Conservation (phyloP, 306 rosid species). For the Prosopis cineraria region DNA sequence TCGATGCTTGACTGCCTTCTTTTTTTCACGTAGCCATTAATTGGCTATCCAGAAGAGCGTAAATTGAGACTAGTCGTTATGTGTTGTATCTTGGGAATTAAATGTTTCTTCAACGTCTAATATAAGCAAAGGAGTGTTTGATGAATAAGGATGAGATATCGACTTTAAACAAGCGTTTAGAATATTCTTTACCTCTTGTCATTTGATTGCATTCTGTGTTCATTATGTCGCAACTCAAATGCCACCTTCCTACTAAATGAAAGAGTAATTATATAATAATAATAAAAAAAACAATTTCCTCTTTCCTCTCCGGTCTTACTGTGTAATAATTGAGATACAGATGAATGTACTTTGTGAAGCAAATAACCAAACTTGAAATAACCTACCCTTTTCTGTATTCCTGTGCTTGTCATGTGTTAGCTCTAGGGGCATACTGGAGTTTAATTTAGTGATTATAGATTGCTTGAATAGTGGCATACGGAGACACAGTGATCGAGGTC, state of each 20-base stretch:
- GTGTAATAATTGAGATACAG: neutral
- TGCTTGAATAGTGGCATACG: neutral
- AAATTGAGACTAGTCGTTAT: neutral
- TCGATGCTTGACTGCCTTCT: neutral
- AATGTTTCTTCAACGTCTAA: constrained; percentile 2
- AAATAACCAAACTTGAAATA: neutral
- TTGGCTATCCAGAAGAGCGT: neutral
- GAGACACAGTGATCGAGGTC: neutral
- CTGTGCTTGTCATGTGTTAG: neutral
- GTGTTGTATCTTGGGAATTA: neutral
- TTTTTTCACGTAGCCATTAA: neutral
- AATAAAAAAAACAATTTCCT: neutral
- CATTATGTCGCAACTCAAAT: neutral
- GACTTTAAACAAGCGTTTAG: neutral
- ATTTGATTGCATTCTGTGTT: neutral
- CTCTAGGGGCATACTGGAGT: neutral
- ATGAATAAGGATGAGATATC: neutral
- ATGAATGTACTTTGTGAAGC: neutral
- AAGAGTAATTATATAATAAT: neutral
- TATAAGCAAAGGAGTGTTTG: neutral
- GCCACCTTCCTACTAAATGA: neutral
- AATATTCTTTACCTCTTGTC: neutral
- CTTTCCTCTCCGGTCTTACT: neutral
- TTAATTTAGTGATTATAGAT: neutral
- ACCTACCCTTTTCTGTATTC: neutral